A percentile compares a stretch with the other conserved stretches of the same genome.
Conservation (phyloP, 2,329 filamentous ascomycete genomes). For the Botryotinia narcissicola region DNA sequence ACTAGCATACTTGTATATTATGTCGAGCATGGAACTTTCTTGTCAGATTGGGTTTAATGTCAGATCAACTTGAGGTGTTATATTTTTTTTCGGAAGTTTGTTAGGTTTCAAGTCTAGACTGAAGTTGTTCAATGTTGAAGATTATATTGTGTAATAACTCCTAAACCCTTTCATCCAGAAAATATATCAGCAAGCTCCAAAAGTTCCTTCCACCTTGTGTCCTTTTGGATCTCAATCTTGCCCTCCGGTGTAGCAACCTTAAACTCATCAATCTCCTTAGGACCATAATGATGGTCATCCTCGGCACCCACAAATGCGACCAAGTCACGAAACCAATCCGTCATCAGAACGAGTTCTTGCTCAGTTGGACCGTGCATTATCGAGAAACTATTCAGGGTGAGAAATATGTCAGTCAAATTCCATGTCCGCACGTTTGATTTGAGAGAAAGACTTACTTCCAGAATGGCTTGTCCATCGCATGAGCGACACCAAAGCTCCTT, state of each 20-base stretch:
- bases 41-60: background rate
- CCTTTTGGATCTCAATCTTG: slow-evolving; percentile 39
- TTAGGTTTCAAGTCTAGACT: background rate
- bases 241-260: slow-evolving; percentile 40
- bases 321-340: slow-evolving; percentile 42
- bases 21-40: background rate
- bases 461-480: slow-evolving; percentile 45
- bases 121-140: background rate
- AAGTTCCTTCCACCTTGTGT: slow-evolving; percentile 41
- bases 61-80: background rate
- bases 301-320: slow-evolving; percentile 42
- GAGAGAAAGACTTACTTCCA: slow-evolving; percentile 42
- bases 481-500: slow-evolving; percentile 38
- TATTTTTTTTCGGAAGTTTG: background rate
- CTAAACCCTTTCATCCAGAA: slow-evolving; percentile 24
- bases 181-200: slow-evolving; percentile 36
- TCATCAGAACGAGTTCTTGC: slow-evolving; percentile 40
- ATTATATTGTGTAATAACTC: background rate
- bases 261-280: slow-evolving; percentile 39
- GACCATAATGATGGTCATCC: slow-evolving; percentile 38
- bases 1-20: background rate
- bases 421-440: too few species aligned
- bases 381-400: slow-evolving; percentile 37
- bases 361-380: slow-evolving; percentile 42
- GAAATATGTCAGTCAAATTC: background rate